Conservation (phyloP, 305 asterid species). For the Plantago lanceolata region DNA sequence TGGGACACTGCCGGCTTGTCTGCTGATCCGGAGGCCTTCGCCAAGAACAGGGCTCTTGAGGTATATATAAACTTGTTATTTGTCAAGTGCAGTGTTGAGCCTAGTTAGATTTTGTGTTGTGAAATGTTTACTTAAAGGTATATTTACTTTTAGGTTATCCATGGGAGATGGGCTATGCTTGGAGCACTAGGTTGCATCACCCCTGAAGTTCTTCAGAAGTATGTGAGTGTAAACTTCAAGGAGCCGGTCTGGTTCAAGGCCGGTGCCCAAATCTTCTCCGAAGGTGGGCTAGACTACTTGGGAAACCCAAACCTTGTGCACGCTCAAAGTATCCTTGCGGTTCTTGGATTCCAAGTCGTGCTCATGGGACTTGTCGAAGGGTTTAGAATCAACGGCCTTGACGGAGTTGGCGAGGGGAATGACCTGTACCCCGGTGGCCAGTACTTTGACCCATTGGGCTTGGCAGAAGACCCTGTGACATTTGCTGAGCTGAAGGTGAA, state of each 20-base stretch:
- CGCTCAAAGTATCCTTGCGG: conserved; percentile 77
- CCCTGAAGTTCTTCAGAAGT: conserved; percentile 62
- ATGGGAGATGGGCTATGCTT: conserved; percentile 79
- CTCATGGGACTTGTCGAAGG: conserved; percentile 81
- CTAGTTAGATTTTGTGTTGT: not conserved
- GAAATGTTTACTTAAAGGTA: not conserved
- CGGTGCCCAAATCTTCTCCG: conserved; percentile 68
- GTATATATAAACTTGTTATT: conserved; percentile 21
- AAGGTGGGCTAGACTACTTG: conserved; percentile 69
- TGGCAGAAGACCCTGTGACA: conserved; percentile 62
- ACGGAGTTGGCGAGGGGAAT: conserved; percentile 73
- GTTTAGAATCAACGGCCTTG: conserved; percentile 63
- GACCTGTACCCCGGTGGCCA: conserved; percentile 84
- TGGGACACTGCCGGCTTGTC: conserved; percentile 90
- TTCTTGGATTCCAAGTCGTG: conserved; percentile 67
- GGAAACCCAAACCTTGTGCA: conserved; percentile 76
- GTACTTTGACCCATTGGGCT: conserved; percentile 74
- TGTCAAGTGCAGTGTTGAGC: not conserved
- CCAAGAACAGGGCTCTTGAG: conserved; percentile 79
- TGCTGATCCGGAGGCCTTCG: conserved; percentile 85
- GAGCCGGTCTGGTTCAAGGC: conserved; percentile 88
- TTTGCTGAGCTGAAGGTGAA: conserved; percentile 75
- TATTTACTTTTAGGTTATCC: conserved; percentile 47
- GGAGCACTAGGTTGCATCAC: conserved; percentile 79
- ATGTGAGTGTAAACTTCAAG: conserved; percentile 50